Evolutionary conservation across 345 rosid species (phyloP), one percentile per base, ranked within the genome.

Genomic region (Diplotaxis tenuifolia): DNA sequence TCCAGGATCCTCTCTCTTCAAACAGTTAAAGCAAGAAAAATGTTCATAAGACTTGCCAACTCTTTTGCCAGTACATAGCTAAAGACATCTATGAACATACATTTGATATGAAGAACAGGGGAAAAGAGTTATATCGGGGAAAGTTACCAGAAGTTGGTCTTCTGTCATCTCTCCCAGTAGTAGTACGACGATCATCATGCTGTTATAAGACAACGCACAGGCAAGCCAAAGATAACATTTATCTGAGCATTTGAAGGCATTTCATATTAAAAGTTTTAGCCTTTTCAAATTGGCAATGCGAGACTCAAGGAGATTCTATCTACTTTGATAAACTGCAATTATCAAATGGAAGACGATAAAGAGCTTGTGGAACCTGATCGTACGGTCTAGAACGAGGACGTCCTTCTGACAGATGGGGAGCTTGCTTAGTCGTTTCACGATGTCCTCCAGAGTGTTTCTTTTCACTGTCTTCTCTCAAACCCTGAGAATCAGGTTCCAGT

Each of bases 191-290:
- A 70, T 86, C 96, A 84, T 92, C 92, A 22, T 84, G 94, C 99
- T 96, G 91, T 89, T 84, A 88, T 84, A 29, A 88, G 82, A 91
- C 86, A n/a, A 91, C 53, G 82, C 80, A 92, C 84, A 90, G 85
- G 92, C 87, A 92, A 86, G 86, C 81, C 93, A 80, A 85, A 89
- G 72, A 89, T 80, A 80, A 85, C 82, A 82, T 76, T 14, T 15
- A 79, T 21, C 68, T 84, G 81, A 84, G 86, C 84, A 79, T 78
- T 49, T 73, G 81, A 80, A 79, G 83, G 84, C 84, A 45, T 4
- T 40, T 74, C 72, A 34, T 9, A 57, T 6, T 6, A 60, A 68
- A 21, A 1, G 34, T 52, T 61, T n/a, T 6, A n/a, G 58, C 50
- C 5, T 25, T 50, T 60, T 4, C 34, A 58, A 42, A 42, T 32